These are phyloP conservation scores for Malus hybrid DNA, from an alignment of 331 rosid species.

Conservation along the genomic window DNA sequence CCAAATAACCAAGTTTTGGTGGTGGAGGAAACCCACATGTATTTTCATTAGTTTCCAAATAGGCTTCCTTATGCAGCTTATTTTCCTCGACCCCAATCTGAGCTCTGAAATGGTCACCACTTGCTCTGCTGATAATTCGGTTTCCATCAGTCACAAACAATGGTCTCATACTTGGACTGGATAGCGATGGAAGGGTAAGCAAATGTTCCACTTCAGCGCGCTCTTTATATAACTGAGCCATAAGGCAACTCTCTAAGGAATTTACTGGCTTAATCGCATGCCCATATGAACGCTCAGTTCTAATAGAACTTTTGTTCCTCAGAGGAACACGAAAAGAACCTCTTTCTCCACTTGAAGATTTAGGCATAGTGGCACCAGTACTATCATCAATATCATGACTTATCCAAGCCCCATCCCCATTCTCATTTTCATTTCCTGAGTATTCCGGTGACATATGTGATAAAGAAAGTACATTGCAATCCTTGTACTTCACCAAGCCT, in stretches of 20 bases:
- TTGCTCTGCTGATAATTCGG: not conserved
- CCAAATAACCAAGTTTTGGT: conserved; percentile 23
- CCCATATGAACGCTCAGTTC: conserved; percentile 23
- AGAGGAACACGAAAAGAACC: conserved; percentile 22
- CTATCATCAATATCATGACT: conserved; percentile 18
- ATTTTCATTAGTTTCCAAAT: conserved; percentile 21
- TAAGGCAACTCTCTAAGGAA: conserved; percentile 66
- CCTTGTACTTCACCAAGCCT: conserved; percentile 12
- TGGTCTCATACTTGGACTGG: conserved; percentile 29
- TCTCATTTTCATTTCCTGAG: conserved; percentile 19
- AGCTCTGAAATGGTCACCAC: conserved; percentile 15
- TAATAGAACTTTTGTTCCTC: conserved; percentile 40
- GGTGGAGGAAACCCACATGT: conserved; percentile 30
- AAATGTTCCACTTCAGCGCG: conserved; percentile 39
- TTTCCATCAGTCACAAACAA: conserved; percentile 45
- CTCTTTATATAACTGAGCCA: conserved; percentile 58
- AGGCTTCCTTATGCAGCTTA: conserved; percentile 21
- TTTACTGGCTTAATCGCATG: conserved; percentile 32
- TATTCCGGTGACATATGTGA: conserved; percentile 27
- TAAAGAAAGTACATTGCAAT: conserved; percentile 29
- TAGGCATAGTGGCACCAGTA: conserved; percentile 10
- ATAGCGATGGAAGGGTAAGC: conserved; percentile 32
- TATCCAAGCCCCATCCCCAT: conserved; percentile 23
- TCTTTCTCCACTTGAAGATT: conserved; percentile 21
- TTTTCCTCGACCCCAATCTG: conserved; percentile 20